Evolutionary conservation across 495 filamentous ascomycete species (phyloP).

Genomic region (Penicillium longicatenatum): DNA sequence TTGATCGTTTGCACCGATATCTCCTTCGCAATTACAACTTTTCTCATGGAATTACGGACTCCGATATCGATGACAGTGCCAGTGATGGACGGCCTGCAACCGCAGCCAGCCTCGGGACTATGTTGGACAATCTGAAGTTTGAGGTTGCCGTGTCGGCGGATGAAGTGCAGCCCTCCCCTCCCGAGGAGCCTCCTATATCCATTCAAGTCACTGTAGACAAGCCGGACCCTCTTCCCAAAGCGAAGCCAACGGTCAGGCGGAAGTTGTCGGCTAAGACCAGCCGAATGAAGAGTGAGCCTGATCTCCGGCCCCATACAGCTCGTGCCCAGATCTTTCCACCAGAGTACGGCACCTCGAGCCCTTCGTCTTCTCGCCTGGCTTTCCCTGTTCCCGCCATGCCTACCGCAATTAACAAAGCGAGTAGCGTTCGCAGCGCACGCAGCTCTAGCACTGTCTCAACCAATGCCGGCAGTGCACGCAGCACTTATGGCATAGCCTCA

Average conservation of each 20-base stretch:
- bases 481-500: conserved; percentile 42
- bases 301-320: conserved; percentile 30
- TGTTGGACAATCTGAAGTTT: conserved; percentile 44
- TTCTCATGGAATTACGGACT: conserved; percentile 43
- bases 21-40: conserved; percentile 64
- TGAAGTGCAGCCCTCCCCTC: conserved; percentile 30
- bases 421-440: conserved; percentile 44
- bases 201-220: conserved; percentile 12
- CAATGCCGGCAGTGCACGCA: conserved; percentile 43
- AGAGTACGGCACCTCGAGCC: conserved; percentile 27
- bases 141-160: conserved; percentile 41
- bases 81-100: conserved; percentile 44
- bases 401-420: conserved; percentile 31
- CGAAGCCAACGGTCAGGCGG: neutral
- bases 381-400: conserved; percentile 42
- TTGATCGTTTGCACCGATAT: conserved; percentile 56
- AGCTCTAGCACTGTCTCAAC: conserved; percentile 47
- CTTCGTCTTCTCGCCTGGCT: conserved; percentile 32
- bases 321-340: conserved; percentile 24
- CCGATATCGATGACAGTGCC: conserved; percentile 29
- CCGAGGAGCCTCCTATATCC: conserved; percentile 18
- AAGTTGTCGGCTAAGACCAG: conserved; percentile 3
- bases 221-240: conserved; percentile 2
- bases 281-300: conserved; percentile 19
- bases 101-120: conserved; percentile 41